These are phyloP conservation scores for Eustoma russellianum DNA, from an alignment of 257 asterid species.

Conservation along the genomic window DNA sequence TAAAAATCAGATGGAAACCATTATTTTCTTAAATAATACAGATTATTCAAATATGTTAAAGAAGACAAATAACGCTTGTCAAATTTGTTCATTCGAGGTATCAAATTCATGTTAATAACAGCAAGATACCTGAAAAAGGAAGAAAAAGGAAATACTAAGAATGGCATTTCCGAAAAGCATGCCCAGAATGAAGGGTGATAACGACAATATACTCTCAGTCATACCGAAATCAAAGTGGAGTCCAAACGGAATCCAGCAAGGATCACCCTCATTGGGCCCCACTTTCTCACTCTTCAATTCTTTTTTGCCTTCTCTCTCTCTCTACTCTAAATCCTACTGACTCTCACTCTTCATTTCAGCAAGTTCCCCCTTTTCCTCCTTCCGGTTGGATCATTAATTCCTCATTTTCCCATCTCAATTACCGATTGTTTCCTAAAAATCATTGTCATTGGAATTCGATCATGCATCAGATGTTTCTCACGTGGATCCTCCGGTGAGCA, in stretches of 20 bases:
- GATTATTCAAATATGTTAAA: background rate
- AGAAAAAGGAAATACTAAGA: background rate
- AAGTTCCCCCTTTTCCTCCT: background rate
- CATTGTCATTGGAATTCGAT: too few species aligned
- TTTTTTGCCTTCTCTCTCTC: conserved; percentile 3
- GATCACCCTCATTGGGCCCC: background rate
- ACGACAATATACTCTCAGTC: too few species aligned
- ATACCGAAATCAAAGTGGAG: conserved; percentile 5
- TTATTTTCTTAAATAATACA: background rate
- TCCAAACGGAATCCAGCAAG: conserved; percentile 19
- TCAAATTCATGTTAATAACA: too few species aligned
- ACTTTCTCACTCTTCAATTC: background rate
- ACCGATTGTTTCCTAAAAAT: too few species aligned
- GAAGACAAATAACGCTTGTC: too few species aligned
- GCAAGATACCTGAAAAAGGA: too few species aligned
- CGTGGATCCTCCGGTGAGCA: too few species aligned
- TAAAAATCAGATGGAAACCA: too few species aligned
- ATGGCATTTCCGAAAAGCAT: conserved; percentile 14
- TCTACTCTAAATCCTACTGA: background rate
- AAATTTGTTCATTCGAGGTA: too few species aligned
- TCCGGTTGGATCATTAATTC: background rate
- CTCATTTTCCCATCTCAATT: background rate
- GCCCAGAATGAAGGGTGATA: conserved; percentile 4
- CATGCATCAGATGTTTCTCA: too few species aligned
- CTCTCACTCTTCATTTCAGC: background rate